These are phyloP conservation scores for Tieghemostelium lacteum DNA, from an alignment of 78 protist genomes.

Conservation along the genomic window DNA sequence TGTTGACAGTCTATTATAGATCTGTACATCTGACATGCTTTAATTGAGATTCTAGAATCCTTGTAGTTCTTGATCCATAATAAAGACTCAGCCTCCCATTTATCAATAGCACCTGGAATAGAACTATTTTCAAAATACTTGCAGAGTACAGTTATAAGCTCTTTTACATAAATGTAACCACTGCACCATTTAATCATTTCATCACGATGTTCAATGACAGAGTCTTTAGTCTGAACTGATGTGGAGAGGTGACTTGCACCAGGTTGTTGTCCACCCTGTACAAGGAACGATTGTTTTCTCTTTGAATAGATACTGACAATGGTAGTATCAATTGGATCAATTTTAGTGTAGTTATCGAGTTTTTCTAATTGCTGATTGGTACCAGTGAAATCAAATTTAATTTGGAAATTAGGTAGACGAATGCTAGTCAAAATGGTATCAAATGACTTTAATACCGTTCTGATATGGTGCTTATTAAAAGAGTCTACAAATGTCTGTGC, in stretches of 20 bases:
- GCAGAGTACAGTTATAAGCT: constrained; percentile 42
- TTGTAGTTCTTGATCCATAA: constrained; percentile 70
- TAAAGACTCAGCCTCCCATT: constrained; percentile 63
- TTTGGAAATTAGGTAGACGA: constrained; percentile 71
- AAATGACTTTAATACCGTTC: constrained; percentile 33
- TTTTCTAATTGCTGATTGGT: neutral
- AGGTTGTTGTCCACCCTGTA: neutral
- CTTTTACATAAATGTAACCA: constrained; percentile 60
- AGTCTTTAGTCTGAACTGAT: neutral
- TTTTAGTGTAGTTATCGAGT: neutral
- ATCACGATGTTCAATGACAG: constrained; percentile 64
- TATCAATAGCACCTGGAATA: constrained; percentile 32
- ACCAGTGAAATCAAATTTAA: constrained; percentile 56
- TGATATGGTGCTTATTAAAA: constrained; percentile 8
- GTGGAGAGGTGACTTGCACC: neutral
- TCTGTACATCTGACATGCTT: constrained; percentile 61
- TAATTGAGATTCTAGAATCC: constrained; percentile 59
- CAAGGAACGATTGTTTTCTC: constrained; percentile 22
- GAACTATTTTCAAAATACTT: constrained; percentile 40
- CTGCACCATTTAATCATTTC: constrained; percentile 77
- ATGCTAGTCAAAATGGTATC: constrained; percentile 50
- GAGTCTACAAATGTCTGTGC: constrained; percentile 35
- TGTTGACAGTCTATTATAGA: constrained; percentile 70
- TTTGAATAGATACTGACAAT: constrained; percentile 33
- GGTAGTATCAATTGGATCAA: neutral